These are phyloP conservation scores for Centrapalus pauciflorus DNA, from an alignment of 129 eudicot species.

Conservation along the genomic window DNA sequence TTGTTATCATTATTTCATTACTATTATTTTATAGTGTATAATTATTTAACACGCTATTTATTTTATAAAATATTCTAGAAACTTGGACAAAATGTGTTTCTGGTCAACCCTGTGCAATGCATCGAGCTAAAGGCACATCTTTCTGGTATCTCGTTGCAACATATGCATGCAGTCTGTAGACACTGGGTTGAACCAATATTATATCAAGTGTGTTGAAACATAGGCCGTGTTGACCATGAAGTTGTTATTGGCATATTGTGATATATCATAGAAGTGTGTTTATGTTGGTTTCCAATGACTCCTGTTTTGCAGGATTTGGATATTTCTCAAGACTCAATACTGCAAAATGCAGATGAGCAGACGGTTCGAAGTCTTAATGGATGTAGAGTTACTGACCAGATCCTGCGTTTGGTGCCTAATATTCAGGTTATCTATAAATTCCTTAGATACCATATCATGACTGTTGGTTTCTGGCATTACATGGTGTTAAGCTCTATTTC, in stretches of 20 bases:
- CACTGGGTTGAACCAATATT: neutral
- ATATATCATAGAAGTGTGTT: neutral
- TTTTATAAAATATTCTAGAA: too few species aligned
- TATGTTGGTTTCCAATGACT: neutral
- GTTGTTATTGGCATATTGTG: neutral
- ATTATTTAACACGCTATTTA: too few species aligned
- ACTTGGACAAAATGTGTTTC: too few species aligned
- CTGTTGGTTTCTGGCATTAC: neutral
- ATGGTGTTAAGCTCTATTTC: constrained; percentile 8
- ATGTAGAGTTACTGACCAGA: constrained; percentile 91
- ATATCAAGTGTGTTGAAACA: neutral
- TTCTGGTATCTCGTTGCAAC: too few species aligned
- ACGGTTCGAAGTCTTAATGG: constrained; percentile 98
- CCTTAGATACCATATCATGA: neutral
- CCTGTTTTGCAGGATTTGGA: constrained; percentile 68
- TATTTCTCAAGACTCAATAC: constrained; percentile 87
- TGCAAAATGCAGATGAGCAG: constrained; percentile 86
- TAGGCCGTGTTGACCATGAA: neutral
- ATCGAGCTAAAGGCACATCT: neutral
- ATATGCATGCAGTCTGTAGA: neutral
- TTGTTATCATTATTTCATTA: too few species aligned
- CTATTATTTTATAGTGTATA: too few species aligned
- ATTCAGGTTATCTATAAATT: constrained; percentile 47
- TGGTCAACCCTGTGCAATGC: neutral
- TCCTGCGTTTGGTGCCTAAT: constrained; percentile 88